Evolutionary conservation across 2,329 filamentous ascomycete species (phyloP).

Genomic region (Didymella lethalis): DNA sequence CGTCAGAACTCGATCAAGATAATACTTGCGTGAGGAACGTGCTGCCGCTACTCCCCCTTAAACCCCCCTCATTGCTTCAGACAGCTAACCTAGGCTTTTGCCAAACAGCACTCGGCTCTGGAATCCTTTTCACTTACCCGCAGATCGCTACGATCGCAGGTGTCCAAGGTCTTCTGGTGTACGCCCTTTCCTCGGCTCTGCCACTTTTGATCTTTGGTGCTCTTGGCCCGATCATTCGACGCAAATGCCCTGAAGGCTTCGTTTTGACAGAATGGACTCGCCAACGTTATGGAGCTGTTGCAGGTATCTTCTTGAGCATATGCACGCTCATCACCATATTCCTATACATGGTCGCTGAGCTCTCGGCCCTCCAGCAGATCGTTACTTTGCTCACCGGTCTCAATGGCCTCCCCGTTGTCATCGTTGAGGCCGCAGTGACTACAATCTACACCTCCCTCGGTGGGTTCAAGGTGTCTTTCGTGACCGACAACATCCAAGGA

Average conservation of each 20-base stretch:
- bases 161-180: slow-evolving; percentile 79
- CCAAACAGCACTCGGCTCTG: slow-evolving; percentile 76
- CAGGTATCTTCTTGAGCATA: slow-evolving; percentile 77
- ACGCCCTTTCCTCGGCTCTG: slow-evolving; percentile 74
- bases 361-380: slow-evolving; percentile 82
- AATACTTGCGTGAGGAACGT: slow-evolving; percentile 99
- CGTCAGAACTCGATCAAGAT: slow-evolving; percentile 98
- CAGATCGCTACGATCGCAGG: slow-evolving; percentile 80
- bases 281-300: slow-evolving; percentile 74
- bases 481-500: slow-evolving; percentile 84
- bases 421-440: slow-evolving; percentile 79
- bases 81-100: slow-evolving; percentile 47
- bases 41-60: slow-evolving; percentile 77
- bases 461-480: slow-evolving; percentile 83
- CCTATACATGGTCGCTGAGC: slow-evolving; percentile 85
- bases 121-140: slow-evolving; percentile 83
- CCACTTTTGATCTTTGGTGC: slow-evolving; percentile 78
- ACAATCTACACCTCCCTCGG: slow-evolving; percentile 85
- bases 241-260: slow-evolving; percentile 82
- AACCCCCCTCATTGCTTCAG: slow-evolving; percentile 35
- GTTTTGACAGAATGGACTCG: slow-evolving; percentile 86
- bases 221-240: slow-evolving; percentile 78
- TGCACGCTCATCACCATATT: slow-evolving; percentile 83
- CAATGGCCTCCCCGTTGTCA: slow-evolving; percentile 75
- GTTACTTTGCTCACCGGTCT: slow-evolving; percentile 77